Percentiles rank a stretch among this genome's conserved stretches.
Conservation (phyloP, 192 early-diverging fungal genomes). For the Obelidium mucronatum region DNA sequence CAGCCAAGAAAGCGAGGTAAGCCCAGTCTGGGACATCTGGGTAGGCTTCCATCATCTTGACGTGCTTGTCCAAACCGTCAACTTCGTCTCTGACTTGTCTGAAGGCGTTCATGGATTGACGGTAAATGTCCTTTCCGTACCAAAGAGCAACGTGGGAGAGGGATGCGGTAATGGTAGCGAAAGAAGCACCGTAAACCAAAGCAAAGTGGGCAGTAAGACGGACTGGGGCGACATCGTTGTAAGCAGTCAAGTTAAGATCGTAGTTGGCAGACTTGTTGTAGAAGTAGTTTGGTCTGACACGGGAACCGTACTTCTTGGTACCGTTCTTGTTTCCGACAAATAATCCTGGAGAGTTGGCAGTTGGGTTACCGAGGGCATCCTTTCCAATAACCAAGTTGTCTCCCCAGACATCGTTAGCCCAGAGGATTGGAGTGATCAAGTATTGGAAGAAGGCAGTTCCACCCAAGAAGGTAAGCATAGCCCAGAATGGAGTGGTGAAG, state of each 20-base stretch:
- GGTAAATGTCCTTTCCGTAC: constrained; percentile 49
- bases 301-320: background rate
- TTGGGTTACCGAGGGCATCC: constrained; percentile 1
- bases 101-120: constrained; percentile 17
- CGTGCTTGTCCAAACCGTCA: constrained; percentile 62
- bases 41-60: constrained; percentile 73
- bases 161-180: constrained; percentile 59
- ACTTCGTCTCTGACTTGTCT: background rate
- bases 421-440: constrained; percentile 11
- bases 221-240: constrained; percentile 6
- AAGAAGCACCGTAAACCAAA: constrained; percentile 32
- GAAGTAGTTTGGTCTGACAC: constrained; percentile 13
- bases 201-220: constrained; percentile 27
- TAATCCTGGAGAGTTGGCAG: constrained; percentile 4
- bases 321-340: constrained; percentile 13
- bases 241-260: constrained; percentile 16
- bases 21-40: constrained; percentile 70
- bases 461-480: constrained; percentile 8
- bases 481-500: constrained; percentile 26
- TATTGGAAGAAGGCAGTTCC: constrained; percentile 19
- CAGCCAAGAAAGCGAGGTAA: constrained; percentile 57
- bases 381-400: background rate
- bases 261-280: constrained; percentile 22
- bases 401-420: constrained; percentile 11
- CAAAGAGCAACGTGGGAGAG: constrained; percentile 66